Evolutionary conservation across 1,139 yeast genomes (phyloP).

Genomic region (Yarrowia galli): DNA sequence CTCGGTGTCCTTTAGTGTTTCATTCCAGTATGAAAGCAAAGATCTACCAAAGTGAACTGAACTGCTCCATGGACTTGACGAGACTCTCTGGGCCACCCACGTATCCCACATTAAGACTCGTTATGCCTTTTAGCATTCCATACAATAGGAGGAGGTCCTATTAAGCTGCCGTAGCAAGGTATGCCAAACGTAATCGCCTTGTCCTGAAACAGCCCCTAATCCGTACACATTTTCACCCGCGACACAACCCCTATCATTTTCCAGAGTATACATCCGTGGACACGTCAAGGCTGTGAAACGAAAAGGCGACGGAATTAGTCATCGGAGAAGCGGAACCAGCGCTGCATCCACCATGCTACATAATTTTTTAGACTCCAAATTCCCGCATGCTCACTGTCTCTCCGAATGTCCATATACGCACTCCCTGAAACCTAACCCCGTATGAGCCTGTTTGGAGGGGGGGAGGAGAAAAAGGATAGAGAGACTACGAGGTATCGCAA

Average conservation of each 20-base stretch:
- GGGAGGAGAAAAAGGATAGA: not conserved
- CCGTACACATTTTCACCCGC: no score
- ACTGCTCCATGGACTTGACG: no score
- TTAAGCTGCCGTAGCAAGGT: not conserved
- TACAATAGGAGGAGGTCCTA: not conserved
- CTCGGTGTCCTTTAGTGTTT: conserved; percentile 9
- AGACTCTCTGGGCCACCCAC: no score
- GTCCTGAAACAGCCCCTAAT: not conserved
- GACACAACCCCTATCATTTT: no score
- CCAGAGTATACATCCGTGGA: not conserved
- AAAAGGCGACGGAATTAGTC: not conserved
- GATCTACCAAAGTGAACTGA: conserved; percentile 9
- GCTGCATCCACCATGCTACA: conserved; percentile 9
- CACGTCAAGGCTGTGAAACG: not conserved
- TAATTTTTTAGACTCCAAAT: conserved; percentile 9
- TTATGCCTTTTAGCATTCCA: not conserved
- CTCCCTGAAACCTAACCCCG: not conserved
- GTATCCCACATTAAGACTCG: not conserved
- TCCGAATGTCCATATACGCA: not conserved
- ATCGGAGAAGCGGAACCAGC: conserved; percentile 13
- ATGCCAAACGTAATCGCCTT: not conserved
- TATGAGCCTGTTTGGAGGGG: not conserved
- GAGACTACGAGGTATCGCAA: no score
- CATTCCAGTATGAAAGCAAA: conserved; percentile 10
- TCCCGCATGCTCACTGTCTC: conserved; percentile 6